These are phyloP conservation scores for Saposhnikovia divaricata DNA, from an alignment of 129 eudicot genomes.

Conservation along the genomic window DNA sequence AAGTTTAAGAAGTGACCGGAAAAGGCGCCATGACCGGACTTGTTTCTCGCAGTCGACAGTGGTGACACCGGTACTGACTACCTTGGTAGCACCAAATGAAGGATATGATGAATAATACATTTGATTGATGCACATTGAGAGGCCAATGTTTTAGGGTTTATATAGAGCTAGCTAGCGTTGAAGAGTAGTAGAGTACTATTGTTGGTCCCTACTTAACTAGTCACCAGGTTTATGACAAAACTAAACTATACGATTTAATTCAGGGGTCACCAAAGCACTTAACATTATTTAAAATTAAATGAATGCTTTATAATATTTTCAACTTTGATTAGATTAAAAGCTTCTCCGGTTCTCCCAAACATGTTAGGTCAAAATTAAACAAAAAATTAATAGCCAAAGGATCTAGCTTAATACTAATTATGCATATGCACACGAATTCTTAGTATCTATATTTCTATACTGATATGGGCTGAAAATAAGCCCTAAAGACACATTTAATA, in stretches of 20 bases:
- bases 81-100: slow-evolving; percentile 27
- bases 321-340: background rate
- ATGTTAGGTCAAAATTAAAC: background rate
- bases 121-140: slow-evolving; percentile 16
- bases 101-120: slow-evolving; percentile 42
- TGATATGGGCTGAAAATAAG: too few relatives aligned
- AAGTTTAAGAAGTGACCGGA: slow-evolving; percentile 53
- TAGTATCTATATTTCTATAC: too few relatives aligned
- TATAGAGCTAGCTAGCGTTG: slow-evolving; percentile 13
- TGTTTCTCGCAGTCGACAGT: slow-evolving; percentile 82
- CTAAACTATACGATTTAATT: background rate
- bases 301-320: background rate
- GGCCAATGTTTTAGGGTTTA: slow-evolving; percentile 24
- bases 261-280: background rate
- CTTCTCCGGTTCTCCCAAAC: background rate
- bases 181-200: background rate
- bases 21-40: slow-evolving; percentile 90
- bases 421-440: too few relatives aligned
- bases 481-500: too few relatives aligned
- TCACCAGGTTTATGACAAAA: background rate
- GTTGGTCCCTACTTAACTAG: slow-evolving; percentile 6
- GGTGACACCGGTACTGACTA: slow-evolving; percentile 25
- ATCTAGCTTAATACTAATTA: background rate
- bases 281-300: background rate
- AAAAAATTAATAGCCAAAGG: background rate